Base-by-base conservation (phyloP, 78 protist species). In the Pirum gemmata region DNA sequence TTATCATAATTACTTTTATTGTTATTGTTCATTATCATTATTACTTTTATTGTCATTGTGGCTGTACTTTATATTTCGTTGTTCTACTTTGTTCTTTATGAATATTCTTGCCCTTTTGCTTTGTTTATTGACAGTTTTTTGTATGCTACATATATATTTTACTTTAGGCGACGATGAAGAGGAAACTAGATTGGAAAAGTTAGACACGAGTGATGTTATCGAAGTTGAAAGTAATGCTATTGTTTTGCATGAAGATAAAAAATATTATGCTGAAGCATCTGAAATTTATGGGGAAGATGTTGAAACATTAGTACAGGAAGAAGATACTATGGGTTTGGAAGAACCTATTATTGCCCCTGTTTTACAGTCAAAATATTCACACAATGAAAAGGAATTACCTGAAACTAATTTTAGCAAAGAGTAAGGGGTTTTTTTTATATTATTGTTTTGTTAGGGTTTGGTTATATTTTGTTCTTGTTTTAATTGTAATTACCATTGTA, bases 251-350 rank as follows among this genome's bases (percentile, higher is more conserved):
- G 99, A 98, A 87, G 99, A 98, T 93, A 98, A 98, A 86, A 80
- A 96, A 80, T 97, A 98, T 83, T 98, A 94, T 78, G 98, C 97
- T 26, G 83, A 89, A 26, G 98, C 99, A 31, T 25, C 41, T 5
- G 98, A 96, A 72, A 94, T 96, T 33, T 98, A 78, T 73, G 93
- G 84, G 26, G 77, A 73, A 34, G 98, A 91, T 18, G 98, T 90
- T 29, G 99, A 98, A 87, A 91, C 93, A 31, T 74, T 96, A 74
- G 98, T 98, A 1, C 97, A 97, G 83, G 99, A 97, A 29, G 99
- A 98, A 91, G 99, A 98, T 90, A 93, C 98, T 18, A 98, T 96
- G 86, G 92, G 95, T 13, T 77, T 98, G 40, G 79, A 92, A 0
- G 86, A 92, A 90, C 99, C 99, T n/a, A 98, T 98, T 36, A 91